Evolutionary conservation across 2,329 filamentous ascomycete genomes (phyloP).

Genomic region (Esteya vermicola): DNA sequence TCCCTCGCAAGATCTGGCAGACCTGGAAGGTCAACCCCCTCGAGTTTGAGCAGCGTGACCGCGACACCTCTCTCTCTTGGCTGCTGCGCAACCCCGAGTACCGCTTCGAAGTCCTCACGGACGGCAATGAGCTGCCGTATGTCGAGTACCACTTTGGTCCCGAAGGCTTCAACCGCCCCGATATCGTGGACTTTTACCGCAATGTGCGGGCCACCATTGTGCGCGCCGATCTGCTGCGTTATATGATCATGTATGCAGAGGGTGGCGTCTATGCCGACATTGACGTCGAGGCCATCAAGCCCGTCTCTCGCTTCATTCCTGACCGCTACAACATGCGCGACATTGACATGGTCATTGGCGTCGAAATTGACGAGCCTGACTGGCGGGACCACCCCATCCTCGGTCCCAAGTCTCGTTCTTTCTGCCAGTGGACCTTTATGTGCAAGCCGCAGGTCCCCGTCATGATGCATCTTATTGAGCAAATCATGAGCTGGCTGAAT

Average conservation of each 20-base stretch:
- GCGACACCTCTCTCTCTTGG: constrained; percentile 49
- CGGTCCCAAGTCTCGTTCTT: constrained; percentile 53
- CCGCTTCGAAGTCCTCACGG: constrained; percentile 56
- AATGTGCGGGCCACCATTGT: constrained; percentile 49
- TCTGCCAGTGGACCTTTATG: constrained; percentile 66
- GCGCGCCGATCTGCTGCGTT: constrained; percentile 51
- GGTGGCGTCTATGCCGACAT: constrained; percentile 37
- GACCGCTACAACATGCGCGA: constrained; percentile 47
- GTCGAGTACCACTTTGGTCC: constrained; percentile 55
- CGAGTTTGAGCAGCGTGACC: constrained; percentile 49
- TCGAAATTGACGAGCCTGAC: constrained; percentile 57
- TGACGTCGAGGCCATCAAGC: constrained; percentile 26
- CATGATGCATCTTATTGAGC: constrained; percentile 53
- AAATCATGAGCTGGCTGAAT: constrained; percentile 53
- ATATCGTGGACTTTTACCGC: constrained; percentile 48
- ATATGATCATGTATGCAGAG: constrained; percentile 53
- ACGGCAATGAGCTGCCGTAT: constrained; percentile 52
- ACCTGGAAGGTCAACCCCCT: constrained; percentile 60
- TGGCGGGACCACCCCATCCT: constrained; percentile 50
- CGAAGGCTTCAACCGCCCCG: constrained; percentile 48
- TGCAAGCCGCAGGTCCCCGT: constrained; percentile 52
- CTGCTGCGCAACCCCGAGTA: constrained; percentile 49
- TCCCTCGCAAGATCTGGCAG: constrained; percentile 61
- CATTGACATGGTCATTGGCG: constrained; percentile 55
- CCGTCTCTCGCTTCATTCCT: constrained; percentile 39